Evolutionary conservation across 306 rosid genomes (phyloP), one percentile per base, ranked within the genome.

Genomic region (Castanopsis chinensis): DNA sequence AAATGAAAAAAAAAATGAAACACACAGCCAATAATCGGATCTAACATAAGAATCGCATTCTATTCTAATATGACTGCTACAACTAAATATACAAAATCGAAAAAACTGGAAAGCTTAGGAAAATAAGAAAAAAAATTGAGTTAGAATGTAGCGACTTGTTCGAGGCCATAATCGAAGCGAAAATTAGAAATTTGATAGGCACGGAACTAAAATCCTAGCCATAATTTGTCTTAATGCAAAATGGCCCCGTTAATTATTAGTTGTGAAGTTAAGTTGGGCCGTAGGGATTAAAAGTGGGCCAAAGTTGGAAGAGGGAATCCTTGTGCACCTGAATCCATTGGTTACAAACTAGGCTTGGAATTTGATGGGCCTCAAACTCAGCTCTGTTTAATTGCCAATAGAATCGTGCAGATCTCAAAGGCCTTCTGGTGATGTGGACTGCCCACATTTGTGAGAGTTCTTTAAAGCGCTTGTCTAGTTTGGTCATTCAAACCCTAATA

Each of bases 141-240:
- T 5, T 3, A 43, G 43, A 61, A 81, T 94, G 93, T 92, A 35
- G 93, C 94, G 93, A 94, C 84, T 89, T 94, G 97, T 94, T 94
- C 96, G 97, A 92, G 97, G 97, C 97, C 98, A 73, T 73, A 9
- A 67, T 89, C 98, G 92, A 92, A 90, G 92, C 78, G 25, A 82
- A 64, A 30, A 13, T 21, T 25, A 25, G 27, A 45, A 75, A 65
- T 64, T 30, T 64, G 97, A 89, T 63, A 92, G 98, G 98, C 98
- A 94, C 98, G 98, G 43, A 12, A 25, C 1, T 64, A 64, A 64
- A 64, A 64, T 43, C 70, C 70, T 64, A 64, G 20, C 37, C 68
- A 35, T 60, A 60, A 60, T 60, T 25, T 7, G 18, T 60, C 5
- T 60, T 4, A 10, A 5, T 2, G 6, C 15, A 43, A 28, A 64